These are phyloP conservation scores for Nitzschia sp. DNA, from an alignment of 108 stramenopile species.

Conservation along the genomic window DNA sequence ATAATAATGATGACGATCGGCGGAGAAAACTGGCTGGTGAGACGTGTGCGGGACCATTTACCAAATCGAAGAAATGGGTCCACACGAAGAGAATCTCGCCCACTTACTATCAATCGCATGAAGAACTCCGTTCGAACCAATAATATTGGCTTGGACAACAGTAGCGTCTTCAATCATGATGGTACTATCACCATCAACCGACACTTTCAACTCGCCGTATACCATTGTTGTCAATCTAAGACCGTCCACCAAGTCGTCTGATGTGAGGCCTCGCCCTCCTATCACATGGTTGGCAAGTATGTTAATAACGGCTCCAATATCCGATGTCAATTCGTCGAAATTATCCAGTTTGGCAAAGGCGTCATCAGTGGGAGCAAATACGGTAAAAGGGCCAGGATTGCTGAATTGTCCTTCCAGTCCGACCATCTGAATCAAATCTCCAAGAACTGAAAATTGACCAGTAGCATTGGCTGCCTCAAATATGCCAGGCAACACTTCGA, in stretches of 20 bases:
- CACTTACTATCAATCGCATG: conserved; percentile 34
- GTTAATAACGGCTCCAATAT: background rate
- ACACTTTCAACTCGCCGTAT: background rate
- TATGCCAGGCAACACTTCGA: background rate
- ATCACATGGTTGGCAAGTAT: conserved; percentile 1
- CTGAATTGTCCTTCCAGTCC: background rate
- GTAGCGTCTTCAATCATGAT: conserved; percentile 18
- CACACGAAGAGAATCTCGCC: too few relatives aligned
- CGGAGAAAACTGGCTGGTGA: too few relatives aligned
- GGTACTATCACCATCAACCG: too few relatives aligned
- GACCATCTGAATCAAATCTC: background rate
- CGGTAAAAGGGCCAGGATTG: conserved; percentile 1
- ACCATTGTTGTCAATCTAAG: background rate
- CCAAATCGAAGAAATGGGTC: too few relatives aligned
- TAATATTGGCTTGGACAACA: conserved; percentile 18
- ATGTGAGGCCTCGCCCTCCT: background rate
- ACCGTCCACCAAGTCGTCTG: background rate
- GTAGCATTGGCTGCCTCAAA: background rate
- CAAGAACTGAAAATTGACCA: background rate
- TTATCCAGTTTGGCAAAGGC: too few relatives aligned
- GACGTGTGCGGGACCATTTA: too few relatives aligned
- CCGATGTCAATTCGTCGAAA: background rate
- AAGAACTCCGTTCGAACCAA: conserved; percentile 30
- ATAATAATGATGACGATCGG: too few relatives aligned
- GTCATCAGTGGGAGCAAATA: too few relatives aligned